Conservation (phyloP, 2,329 filamentous ascomycete genomes). For the Fusarium temperatum region DNA sequence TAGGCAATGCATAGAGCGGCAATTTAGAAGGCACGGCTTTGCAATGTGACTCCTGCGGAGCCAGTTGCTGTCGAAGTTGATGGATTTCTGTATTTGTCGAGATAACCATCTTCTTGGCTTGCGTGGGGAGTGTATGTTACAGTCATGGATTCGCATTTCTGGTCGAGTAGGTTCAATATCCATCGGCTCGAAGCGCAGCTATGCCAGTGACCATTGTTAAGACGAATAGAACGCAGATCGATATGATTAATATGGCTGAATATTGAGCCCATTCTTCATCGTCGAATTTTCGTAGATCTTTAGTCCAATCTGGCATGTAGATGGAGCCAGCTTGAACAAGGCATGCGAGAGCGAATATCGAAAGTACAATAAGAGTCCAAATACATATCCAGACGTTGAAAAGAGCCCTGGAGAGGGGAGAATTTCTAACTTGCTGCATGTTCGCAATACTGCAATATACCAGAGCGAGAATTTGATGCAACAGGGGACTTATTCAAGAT, state of each 20-base stretch:
- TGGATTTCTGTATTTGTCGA: not conserved
- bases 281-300: conserved; percentile 20
- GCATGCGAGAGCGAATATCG: not conserved
- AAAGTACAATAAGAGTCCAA: conserved; percentile 6
- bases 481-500: too few species aligned
- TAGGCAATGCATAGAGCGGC: accelerated
- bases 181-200: not conserved
- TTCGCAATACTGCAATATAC: not conserved
- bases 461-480: not conserved
- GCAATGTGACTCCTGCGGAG: not conserved
- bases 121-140: too few species aligned
- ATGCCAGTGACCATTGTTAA: not conserved
- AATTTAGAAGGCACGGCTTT: not conserved
- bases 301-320: conserved; percentile 20
- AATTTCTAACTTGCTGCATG: not conserved
- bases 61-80: not conserved
- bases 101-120: not conserved
- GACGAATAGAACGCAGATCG: not conserved
- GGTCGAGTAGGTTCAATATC: not conserved
- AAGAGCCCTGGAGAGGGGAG: not conserved
- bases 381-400: not conserved
- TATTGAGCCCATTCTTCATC: conserved; percentile 8
- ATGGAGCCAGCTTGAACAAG: conserved; percentile 6
- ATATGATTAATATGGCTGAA: conserved; percentile 1
- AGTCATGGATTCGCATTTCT: not conserved